Conservation (phyloP, 768 basidiomycete genomes). For the Mycena polygramma region DNA sequence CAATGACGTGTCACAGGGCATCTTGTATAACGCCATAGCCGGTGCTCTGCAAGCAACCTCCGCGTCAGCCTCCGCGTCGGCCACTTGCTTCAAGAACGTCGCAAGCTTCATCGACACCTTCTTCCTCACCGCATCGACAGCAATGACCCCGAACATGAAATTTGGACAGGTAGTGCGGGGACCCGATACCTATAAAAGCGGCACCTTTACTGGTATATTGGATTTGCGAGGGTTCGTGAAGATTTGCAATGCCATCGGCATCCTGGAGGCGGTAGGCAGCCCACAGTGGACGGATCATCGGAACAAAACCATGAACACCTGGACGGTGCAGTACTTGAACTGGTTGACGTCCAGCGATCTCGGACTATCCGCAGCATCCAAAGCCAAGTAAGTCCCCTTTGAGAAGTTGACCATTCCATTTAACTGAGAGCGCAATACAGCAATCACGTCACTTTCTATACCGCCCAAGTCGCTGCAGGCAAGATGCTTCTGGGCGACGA, state of each 20-base stretch:
- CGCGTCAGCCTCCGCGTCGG: constrained; percentile 24
- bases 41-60: constrained; percentile 52
- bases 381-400: constrained; percentile 61
- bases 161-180: constrained; percentile 69
- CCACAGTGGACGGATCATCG: constrained; percentile 57
- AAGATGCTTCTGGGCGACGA: constrained; percentile 57
- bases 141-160: constrained; percentile 67
- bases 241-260: constrained; percentile 58
- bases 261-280: constrained; percentile 50
- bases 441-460: constrained; percentile 68
- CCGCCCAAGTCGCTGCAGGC: constrained; percentile 57
- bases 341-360: constrained; percentile 62
- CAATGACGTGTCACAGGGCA: constrained; percentile 56
- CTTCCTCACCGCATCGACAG: constrained; percentile 59
- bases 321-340: constrained; percentile 56
- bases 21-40: constrained; percentile 55
- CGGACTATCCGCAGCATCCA: constrained; percentile 54
- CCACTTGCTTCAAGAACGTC: constrained; percentile 48
- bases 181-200: constrained; percentile 55
- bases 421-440: constrained; percentile 44
- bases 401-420: not conserved
- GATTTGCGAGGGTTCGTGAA: constrained; percentile 66
- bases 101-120: constrained; percentile 57
- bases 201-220: constrained; percentile 67
- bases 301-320: constrained; percentile 56